Percentiles rank a stretch among this genome's conserved stretches.
Evolutionary conservation across 345 rosid genomes (phyloP).

Genomic region (Sapria himalayana): DNA sequence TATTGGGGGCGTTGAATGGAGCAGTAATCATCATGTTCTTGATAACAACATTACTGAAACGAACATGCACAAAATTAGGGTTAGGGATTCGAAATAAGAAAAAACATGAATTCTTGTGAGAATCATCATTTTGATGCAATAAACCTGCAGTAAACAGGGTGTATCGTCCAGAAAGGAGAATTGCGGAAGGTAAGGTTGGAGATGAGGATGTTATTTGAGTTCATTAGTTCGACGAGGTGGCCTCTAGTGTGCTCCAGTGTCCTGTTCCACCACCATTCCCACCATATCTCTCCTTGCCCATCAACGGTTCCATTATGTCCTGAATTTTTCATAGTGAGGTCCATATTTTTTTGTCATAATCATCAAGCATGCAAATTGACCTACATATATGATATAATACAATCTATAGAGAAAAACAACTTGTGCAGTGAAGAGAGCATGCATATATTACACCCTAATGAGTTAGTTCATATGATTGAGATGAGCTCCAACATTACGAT

Average conservation of each 20-base stretch:
- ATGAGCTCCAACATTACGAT: too few relatives aligned
- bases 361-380: too few relatives aligned
- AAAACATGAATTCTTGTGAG: not conserved
- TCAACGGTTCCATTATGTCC: conserved; percentile 88
- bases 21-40: conserved; percentile 75
- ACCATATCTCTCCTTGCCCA: conserved; percentile 97
- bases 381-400: too few relatives aligned
- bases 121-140: not conserved
- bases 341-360: too few relatives aligned
- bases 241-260: conserved; percentile 82
- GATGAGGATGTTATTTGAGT: conserved; percentile 55
- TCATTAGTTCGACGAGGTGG: conserved; percentile 70
- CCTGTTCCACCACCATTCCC: conserved; percentile 98
- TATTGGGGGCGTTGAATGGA: conserved; percentile 88
- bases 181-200: conserved; percentile 65
- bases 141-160: conserved; percentile 92
- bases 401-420: too few relatives aligned
- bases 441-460: too few relatives aligned
- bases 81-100: not conserved
- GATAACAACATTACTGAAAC: conserved; percentile 67
- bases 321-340: too few relatives aligned
- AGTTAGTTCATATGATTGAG: too few relatives aligned
- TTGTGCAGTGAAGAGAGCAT: too few relatives aligned
- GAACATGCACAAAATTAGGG: conserved; percentile 5
- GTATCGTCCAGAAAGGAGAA: conserved; percentile 95